Percentiles rank a stretch among this genome's conserved stretches.
Evolutionary conservation across 306 rosid genomes (phyloP).

Genomic region (Fragaria nilgerrensis): DNA sequence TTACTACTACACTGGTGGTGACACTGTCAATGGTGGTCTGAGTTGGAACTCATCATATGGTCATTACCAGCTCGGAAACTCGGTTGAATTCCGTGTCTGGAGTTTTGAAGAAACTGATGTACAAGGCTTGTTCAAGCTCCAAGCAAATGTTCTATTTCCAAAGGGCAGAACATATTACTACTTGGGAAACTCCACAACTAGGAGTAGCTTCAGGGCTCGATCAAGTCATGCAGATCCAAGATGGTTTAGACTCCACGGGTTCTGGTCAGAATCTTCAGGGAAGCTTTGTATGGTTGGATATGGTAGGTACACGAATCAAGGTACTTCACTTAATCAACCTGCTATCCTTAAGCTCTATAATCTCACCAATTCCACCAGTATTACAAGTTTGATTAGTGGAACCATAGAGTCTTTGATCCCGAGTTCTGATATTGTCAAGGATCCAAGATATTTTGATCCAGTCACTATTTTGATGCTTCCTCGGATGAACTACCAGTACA

Average conservation of each 20-base stretch:
- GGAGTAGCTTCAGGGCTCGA: background rate
- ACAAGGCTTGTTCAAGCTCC: constrained; percentile 33
- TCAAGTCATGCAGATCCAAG: background rate
- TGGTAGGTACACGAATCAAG: constrained; percentile 15
- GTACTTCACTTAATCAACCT: constrained; percentile 22
- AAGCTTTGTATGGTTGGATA: constrained; percentile 56
- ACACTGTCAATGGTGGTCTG: background rate
- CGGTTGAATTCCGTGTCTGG: constrained; percentile 3
- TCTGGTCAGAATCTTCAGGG: constrained; percentile 56
- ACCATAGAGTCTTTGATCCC: constrained; percentile 44
- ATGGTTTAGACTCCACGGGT: constrained; percentile 38
- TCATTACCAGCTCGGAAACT: background rate
- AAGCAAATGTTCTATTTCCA: constrained; percentile 20
- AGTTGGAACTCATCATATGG: background rate
- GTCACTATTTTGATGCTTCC: constrained; percentile 47
- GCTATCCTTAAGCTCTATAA: constrained; percentile 47
- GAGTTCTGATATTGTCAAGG: constrained; percentile 20
- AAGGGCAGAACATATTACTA: background rate
- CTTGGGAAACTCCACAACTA: constrained; percentile 11
- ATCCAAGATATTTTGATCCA: constrained; percentile 32
- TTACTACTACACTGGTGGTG: constrained; percentile 39
- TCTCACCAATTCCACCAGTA: constrained; percentile 31
- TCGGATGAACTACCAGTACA: constrained; percentile 31
- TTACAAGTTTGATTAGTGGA: constrained; percentile 49
- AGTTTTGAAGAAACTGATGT: constrained; percentile 14